A percentile compares a stretch with the other conserved stretches of the same genome.
These are phyloP conservation scores for Ilex asprella DNA, from an alignment of 257 asterid species.

Conservation along the genomic window DNA sequence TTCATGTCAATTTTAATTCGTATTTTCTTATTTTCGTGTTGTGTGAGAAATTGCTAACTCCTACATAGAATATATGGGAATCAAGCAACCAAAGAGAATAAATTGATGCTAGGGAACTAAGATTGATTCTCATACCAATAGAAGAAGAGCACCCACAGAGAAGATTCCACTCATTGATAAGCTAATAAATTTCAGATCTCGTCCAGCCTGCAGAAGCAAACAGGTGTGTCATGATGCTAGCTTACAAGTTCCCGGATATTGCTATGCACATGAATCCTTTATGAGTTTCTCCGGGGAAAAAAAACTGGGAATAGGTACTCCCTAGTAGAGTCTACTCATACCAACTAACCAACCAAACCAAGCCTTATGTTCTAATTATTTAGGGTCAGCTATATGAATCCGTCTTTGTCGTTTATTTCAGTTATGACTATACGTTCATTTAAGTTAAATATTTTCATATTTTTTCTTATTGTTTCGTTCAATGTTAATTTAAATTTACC, in stretches of 20 bases:
- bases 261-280: not conserved
- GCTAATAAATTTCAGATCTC: constrained; percentile 87
- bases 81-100: constrained; percentile 4
- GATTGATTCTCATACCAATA: constrained; percentile 45
- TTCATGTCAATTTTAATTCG: too few species aligned
- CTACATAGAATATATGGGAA: not conserved
- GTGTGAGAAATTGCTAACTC: not conserved
- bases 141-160: constrained; percentile 52
- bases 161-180: constrained; percentile 64
- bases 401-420: too few species aligned
- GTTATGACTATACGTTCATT: too few species aligned
- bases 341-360: too few species aligned
- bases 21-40: too few species aligned
- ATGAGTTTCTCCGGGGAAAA: not conserved
- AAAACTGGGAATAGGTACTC: not conserved
- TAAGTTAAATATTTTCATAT: too few species aligned
- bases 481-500: too few species aligned
- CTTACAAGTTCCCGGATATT: not conserved
- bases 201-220: constrained; percentile 64
- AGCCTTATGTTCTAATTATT: too few species aligned
- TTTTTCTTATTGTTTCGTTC: too few species aligned
- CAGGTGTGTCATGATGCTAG: not conserved
- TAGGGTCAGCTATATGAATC: too few species aligned
- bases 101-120: not conserved
- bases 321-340: too few species aligned